Conservation (phyloP, 148 eudicot genomes). For the Fagopyrum homotropicum region DNA sequence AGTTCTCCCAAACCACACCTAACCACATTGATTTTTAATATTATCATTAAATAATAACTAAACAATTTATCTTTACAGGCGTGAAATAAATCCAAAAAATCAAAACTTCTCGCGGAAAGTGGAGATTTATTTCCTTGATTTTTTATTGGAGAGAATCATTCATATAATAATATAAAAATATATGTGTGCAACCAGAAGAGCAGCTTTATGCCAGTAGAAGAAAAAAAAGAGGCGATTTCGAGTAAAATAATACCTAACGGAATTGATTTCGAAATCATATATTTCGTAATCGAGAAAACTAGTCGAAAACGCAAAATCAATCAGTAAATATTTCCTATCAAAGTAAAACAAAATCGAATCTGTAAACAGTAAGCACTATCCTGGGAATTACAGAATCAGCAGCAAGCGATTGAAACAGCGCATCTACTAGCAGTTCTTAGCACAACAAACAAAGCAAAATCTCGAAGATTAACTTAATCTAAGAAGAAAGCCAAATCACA, state of each 20-base stretch:
- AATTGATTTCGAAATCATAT: background rate
- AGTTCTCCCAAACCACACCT: background rate
- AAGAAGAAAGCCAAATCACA: background rate
- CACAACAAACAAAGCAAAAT: background rate
- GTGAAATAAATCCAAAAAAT: background rate
- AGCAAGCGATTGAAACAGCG: background rate
- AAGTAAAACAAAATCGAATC: background rate
- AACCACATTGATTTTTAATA: background rate
- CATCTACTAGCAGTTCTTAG: background rate
- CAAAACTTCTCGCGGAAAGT: constrained; percentile 2
- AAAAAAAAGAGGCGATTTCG: background rate
- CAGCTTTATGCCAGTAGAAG: background rate
- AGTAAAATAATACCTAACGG: background rate
- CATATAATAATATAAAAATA: background rate
- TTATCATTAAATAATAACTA: background rate
- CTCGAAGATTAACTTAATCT: background rate
- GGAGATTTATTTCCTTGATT: background rate
- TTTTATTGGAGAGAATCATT: background rate
- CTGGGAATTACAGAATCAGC: background rate
- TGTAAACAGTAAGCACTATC: background rate
- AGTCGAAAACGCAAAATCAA: background rate
- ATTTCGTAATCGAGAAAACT: background rate
- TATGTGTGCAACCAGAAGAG: background rate
- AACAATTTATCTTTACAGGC: background rate
- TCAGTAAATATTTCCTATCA: background rate